These are phyloP conservation scores for Metarhizium album DNA, from an alignment of 2,329 filamentous ascomycete genomes.

Conservation along the genomic window DNA sequence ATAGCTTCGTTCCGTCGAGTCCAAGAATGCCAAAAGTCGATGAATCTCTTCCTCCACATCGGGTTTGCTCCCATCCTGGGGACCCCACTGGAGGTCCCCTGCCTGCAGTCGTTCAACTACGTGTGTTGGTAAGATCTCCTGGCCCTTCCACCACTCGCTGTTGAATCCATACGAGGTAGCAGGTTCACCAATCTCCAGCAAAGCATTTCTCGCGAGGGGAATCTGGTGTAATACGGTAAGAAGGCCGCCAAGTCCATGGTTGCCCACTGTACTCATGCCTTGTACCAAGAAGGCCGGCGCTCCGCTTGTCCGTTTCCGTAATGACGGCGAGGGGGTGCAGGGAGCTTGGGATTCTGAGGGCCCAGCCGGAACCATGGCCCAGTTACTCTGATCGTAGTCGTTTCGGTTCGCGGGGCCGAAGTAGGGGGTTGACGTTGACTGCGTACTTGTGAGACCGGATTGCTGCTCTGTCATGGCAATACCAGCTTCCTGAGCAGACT, in stretches of 20 bases:
- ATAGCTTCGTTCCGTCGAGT: constrained; percentile 48
- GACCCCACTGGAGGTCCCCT: constrained; percentile 20
- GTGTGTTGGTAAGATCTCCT: constrained; percentile 33
- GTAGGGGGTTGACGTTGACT: constrained; percentile 25
- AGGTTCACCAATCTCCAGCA: constrained; percentile 33
- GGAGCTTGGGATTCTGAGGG: constrained; percentile 14
- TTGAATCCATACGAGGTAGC: constrained; percentile 42
- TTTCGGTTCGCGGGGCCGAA: constrained; percentile 50
- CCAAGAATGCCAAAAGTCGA: constrained; percentile 52
- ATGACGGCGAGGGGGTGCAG: constrained; percentile 23
- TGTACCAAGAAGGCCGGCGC: constrained; percentile 42
- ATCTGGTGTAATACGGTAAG: constrained; percentile 51
- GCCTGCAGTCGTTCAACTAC: constrained; percentile 22
- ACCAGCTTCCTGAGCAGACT: constrained; percentile 43
- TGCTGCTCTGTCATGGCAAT: constrained; percentile 35
- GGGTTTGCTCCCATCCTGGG: constrained; percentile 18
- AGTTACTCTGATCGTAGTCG: constrained; percentile 43
- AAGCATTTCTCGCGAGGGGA: constrained; percentile 43
- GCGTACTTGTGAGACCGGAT: constrained; percentile 34
- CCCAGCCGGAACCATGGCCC: constrained; percentile 45
- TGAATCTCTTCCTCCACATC: constrained; percentile 45
- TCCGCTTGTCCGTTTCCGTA: constrained; percentile 28
- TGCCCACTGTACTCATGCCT: constrained; percentile 19
- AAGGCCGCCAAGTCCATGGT: constrained; percentile 39
- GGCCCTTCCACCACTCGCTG: constrained; percentile 51